These are phyloP conservation scores for Ogataea neopini DNA, from an alignment of 805 yeast species.

Conservation along the genomic window DNA sequence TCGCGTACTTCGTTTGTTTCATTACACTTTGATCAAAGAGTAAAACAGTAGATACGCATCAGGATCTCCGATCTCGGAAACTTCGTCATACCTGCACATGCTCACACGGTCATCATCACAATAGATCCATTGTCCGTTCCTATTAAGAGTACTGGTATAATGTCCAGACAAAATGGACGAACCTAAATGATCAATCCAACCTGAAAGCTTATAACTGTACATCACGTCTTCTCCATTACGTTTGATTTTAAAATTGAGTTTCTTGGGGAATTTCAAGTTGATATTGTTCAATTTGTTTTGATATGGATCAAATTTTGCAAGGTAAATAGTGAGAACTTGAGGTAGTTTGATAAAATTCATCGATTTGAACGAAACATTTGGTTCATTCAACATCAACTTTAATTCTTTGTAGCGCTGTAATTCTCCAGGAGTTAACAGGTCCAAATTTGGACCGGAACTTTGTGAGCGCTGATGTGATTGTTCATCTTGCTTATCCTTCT, in stretches of 20 bases:
- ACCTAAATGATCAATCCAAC: slow-evolving; percentile 72
- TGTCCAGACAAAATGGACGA: slow-evolving; percentile 67
- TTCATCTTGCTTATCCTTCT: slow-evolving; percentile 17
- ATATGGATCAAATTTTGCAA: slow-evolving; percentile 33
- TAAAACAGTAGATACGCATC: slow-evolving; percentile 73
- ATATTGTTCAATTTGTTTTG: slow-evolving; percentile 30
- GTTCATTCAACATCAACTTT: slow-evolving; percentile 21
- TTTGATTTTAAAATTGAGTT: slow-evolving; percentile 41
- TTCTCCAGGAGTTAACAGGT: slow-evolving; percentile 22
- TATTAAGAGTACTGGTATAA: slow-evolving; percentile 65
- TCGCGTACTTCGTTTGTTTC: too few species aligned
- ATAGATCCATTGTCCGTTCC: slow-evolving; percentile 63
- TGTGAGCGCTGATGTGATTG: slow-evolving; percentile 5
- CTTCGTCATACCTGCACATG: slow-evolving; percentile 40
- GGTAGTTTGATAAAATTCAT: slow-evolving; percentile 38
- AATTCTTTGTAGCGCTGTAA: slow-evolving; percentile 24
- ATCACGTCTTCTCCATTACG: slow-evolving; percentile 33
- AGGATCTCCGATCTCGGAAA: slow-evolving; percentile 30
- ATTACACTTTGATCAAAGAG: too few species aligned
- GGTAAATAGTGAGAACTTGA: slow-evolving; percentile 34
- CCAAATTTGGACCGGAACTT: slow-evolving; percentile 8
- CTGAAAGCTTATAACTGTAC: slow-evolving; percentile 53
- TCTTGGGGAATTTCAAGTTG: slow-evolving; percentile 27
- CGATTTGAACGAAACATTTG: slow-evolving; percentile 31
- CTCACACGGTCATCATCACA: slow-evolving; percentile 72